phyloP scores from a whole-genome alignment of 176 grass and related monocot genomes.

The Tillandsia fasciculata region DNA sequence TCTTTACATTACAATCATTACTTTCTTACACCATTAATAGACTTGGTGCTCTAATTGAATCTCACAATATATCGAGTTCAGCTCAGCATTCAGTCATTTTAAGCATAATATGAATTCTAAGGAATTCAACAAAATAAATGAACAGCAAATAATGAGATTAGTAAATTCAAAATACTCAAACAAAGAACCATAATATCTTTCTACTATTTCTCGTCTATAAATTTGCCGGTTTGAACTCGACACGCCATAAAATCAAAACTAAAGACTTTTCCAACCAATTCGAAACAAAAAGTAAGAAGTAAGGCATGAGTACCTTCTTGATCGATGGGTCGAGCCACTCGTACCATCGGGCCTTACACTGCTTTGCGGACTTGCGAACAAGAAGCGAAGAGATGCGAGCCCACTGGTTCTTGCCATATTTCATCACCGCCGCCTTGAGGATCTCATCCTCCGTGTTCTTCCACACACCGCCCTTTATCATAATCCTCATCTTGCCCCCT shows the following conservation, averaged over 20 bases:
- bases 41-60: no score
- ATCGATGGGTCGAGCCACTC: constrained; percentile 72
- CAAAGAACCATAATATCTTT: no score
- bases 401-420: constrained; percentile 89
- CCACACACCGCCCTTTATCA: constrained; percentile 85
- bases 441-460: constrained; percentile 90
- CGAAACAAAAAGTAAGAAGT: not conserved
- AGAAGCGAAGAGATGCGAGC: constrained; percentile 74
- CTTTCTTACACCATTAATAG: no score
- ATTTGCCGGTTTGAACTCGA: no score
- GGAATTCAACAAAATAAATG: no score
- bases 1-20: not conserved
- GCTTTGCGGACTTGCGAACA: constrained; percentile 78
- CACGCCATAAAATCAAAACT: not conserved
- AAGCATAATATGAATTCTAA: no score
- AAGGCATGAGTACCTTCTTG: constrained; percentile 43
- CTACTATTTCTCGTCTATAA: no score
- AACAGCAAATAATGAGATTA: no score
- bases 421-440: constrained; percentile 78
- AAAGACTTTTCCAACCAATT: not conserved
- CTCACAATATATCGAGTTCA: no score
- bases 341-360: constrained; percentile 80
- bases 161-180: no score
- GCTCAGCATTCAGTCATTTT: no score
- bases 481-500: constrained; percentile 65